Percentiles rank a stretch among this genome's conserved stretches.
Evolutionary conservation across 257 asterid species (phyloP).

Genomic region (Eustoma russellianum): DNA sequence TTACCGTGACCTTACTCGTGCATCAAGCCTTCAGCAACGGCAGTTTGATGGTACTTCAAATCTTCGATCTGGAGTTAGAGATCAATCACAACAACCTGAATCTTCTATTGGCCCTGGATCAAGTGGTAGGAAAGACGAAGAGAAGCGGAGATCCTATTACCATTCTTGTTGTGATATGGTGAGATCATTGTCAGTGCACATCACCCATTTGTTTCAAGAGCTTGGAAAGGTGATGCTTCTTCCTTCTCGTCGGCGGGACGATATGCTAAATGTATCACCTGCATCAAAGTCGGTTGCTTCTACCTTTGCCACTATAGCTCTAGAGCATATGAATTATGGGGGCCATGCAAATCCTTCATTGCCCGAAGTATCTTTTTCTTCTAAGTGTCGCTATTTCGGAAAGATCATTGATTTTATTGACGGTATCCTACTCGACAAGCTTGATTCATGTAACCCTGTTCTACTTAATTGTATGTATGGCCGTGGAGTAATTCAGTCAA

Average conservation of each 20-base stretch:
- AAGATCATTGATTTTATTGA: slow-evolving; percentile 83
- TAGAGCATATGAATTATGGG: slow-evolving; percentile 67
- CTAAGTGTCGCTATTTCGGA: slow-evolving; percentile 85
- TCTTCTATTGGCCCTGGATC: slow-evolving; percentile 45
- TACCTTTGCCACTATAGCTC: slow-evolving; percentile 58
- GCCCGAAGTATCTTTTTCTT: slow-evolving; percentile 59
- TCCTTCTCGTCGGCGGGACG: slow-evolving; percentile 94
- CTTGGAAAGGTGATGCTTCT: slow-evolving; percentile 89
- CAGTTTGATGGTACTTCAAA: slow-evolving; percentile 46
- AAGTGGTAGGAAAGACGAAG: slow-evolving; percentile 49
- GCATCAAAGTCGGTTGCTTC: slow-evolving; percentile 84
- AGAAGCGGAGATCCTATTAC: slow-evolving; percentile 62
- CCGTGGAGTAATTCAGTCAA: slow-evolving; percentile 62
- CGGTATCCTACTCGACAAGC: slow-evolving; percentile 70
- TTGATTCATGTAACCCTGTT: slow-evolving; percentile 82
- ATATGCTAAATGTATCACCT: slow-evolving; percentile 64
- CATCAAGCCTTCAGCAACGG: slow-evolving; percentile 60
- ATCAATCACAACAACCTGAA: slow-evolving; percentile 39
- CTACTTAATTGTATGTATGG: slow-evolving; percentile 78
- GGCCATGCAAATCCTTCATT: slow-evolving; percentile 51
- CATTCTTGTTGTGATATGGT: slow-evolving; percentile 83
- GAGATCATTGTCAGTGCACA: slow-evolving; percentile 75
- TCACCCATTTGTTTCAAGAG: slow-evolving; percentile 91
- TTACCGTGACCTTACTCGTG: slow-evolving; percentile 80
- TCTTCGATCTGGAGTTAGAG: slow-evolving; percentile 35